Conservation (phyloP, 2,329 filamentous ascomycete species). For the Penicillium decumbens region DNA sequence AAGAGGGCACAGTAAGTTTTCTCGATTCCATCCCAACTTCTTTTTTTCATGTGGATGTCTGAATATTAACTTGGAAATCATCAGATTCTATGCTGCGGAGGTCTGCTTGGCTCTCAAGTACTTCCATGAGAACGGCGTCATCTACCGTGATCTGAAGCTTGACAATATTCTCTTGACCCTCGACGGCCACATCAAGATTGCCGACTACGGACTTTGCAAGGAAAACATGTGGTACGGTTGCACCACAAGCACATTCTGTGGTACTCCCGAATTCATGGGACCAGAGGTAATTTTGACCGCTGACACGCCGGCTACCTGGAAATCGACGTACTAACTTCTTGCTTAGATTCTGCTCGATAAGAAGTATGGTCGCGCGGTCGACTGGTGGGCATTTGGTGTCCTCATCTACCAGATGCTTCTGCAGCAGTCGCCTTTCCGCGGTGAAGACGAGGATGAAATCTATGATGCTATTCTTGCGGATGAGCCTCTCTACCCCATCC, state of each 20-base stretch:
- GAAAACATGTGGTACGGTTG: conserved; percentile 99
- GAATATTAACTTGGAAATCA: conserved; percentile 18
- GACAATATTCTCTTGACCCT: conserved; percentile 89
- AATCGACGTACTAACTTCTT: conserved; percentile 19
- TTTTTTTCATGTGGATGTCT: background rate
- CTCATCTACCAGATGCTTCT: conserved; percentile 99
- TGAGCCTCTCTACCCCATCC: conserved; percentile 94
- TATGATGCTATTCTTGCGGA: conserved; percentile 98
- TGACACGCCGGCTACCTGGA: background rate
- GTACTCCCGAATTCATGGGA: conserved; percentile 99
- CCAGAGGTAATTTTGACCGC: conserved; percentile 65
- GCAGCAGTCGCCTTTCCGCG: conserved; percentile 96
- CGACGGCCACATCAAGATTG: conserved; percentile 98
- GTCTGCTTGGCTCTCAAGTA: conserved; percentile 97
- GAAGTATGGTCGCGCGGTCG: conserved; percentile 93
- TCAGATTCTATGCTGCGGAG: conserved; percentile 90
- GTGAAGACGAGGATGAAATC: conserved; percentile 98
- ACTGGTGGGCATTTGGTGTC: conserved; percentile 99
- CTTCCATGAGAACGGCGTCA: conserved; percentile 98
- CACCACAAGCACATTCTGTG: conserved; percentile 96
- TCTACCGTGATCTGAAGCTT: conserved; percentile 79
- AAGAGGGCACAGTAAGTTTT: conserved; percentile 83
- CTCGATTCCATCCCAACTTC: background rate
- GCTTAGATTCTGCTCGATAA: conserved; percentile 87
- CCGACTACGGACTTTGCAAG: conserved; percentile 97